These are phyloP conservation scores for Byssochlamys sp. DNA, from an alignment of 2,329 filamentous ascomycete genomes.

Conservation along the genomic window DNA sequence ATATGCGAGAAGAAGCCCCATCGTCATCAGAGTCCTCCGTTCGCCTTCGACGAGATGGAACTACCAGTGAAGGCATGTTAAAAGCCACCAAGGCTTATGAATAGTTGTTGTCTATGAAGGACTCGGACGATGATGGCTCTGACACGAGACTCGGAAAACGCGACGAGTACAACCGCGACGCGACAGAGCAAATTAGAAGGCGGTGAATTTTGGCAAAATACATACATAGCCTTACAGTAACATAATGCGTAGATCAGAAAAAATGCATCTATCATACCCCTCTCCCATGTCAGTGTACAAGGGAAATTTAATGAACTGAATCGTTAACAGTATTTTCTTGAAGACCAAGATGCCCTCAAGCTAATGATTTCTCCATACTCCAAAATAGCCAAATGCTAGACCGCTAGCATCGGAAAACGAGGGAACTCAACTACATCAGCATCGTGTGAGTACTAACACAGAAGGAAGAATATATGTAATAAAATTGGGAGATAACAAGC, in stretches of 20 bases:
- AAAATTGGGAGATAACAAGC: no score
- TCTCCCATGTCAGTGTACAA: no score
- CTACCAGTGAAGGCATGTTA: not conserved
- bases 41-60: constrained; percentile 17
- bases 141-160: not conserved
- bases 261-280: not conserved
- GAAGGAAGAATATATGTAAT: not conserved
- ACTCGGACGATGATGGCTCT: not conserved
- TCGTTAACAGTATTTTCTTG: no score
- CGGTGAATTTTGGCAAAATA: not conserved
- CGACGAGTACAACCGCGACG: not conserved
- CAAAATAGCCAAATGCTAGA: not conserved
- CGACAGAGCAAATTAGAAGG: not conserved
- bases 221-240: no score
- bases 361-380: not conserved
- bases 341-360: not conserved
- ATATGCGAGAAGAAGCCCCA: constrained; percentile 7
- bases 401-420: not conserved
- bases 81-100: not conserved
- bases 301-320: no score
- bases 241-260: not conserved
- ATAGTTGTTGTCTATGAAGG: not conserved
- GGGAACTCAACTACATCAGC: not conserved
- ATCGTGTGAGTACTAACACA: not conserved
- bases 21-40: constrained; percentile 18